Percentiles rank a stretch among this genome's conserved stretches.
Conservation (phyloP, 31 red algal species). For the Odonthalia washingtoniensis region DNA sequence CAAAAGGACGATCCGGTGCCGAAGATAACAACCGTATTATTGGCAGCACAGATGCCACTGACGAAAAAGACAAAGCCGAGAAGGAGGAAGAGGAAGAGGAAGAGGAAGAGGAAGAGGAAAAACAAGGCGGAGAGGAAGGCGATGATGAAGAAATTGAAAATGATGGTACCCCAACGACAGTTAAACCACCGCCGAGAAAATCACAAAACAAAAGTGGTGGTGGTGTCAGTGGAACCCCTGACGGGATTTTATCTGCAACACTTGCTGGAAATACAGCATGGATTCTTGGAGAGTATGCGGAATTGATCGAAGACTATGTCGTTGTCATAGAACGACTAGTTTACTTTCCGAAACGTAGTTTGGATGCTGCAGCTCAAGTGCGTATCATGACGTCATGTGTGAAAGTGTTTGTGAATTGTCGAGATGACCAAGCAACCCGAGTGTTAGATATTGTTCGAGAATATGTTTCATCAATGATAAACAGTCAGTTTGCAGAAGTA, state of each 20-base stretch:
- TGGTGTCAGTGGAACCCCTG: neutral
- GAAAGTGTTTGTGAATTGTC: constrained; percentile 67
- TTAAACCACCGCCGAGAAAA: too few species aligned
- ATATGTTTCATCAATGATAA: constrained; percentile 48
- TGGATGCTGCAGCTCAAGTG: constrained; percentile 67
- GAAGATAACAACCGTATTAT: neutral
- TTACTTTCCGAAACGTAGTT: constrained; percentile 53
- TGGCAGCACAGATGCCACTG: neutral
- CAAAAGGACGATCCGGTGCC: neutral
- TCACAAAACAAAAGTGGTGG: neutral
- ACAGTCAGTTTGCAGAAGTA: constrained; percentile 80
- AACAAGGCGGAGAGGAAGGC: neutral
- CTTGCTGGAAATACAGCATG: constrained; percentile 74
- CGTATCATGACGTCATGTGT: constrained; percentile 62
- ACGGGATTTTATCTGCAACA: constrained; percentile 39
- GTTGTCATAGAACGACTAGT: constrained; percentile 40
- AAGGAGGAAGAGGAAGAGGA: neutral
- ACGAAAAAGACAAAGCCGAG: constrained; percentile 11
- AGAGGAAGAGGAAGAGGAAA: neutral
- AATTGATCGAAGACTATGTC: constrained; percentile 55
- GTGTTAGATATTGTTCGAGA: constrained; percentile 41
- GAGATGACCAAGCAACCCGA: constrained; percentile 37
- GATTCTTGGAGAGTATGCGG: constrained; percentile 80
- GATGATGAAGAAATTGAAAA: neutral
- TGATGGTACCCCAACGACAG: too few species aligned